phyloP scores from a whole-genome alignment of 495 filamentous ascomycete species.

The Aspergillus steynii region DNA sequence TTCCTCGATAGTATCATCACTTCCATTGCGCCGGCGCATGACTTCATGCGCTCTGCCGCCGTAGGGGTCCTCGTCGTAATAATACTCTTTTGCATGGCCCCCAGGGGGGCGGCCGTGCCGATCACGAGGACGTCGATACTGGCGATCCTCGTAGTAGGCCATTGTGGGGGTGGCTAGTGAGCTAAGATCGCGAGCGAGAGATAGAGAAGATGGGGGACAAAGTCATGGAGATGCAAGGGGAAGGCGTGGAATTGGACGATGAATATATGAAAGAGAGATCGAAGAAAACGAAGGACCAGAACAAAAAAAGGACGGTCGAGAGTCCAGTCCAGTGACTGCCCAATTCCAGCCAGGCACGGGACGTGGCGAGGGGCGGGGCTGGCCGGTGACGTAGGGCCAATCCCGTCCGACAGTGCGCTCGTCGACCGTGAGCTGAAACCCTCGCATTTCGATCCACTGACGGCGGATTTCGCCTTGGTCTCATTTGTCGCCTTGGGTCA shows the following conservation, averaged over 20 bases:
- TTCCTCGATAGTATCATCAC: slow-evolving; percentile 67
- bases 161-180: slow-evolving; percentile 23
- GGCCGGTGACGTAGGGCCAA: slow-evolving; percentile 12
- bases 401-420: too few species aligned
- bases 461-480: too few species aligned
- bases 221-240: slow-evolving; percentile 9
- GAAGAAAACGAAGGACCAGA: slow-evolving; percentile 10
- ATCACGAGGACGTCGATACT: slow-evolving; percentile 32
- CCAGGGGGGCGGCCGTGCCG: slow-evolving; percentile 31
- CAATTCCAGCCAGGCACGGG: slow-evolving; percentile 1
- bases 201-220: slow-evolving; percentile 10
- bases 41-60: slow-evolving; percentile 28
- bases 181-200: slow-evolving; percentile 1
- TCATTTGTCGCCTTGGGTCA: background rate
- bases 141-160: slow-evolving; percentile 45
- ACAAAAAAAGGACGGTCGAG: slow-evolving; percentile 13
- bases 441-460: too few species aligned
- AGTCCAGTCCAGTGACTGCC: background rate
- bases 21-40: slow-evolving; percentile 51
- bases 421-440: too few species aligned
- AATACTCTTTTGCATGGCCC: slow-evolving; percentile 34
- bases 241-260: slow-evolving; percentile 13
- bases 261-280: slow-evolving; percentile 9
- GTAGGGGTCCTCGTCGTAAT: slow-evolving; percentile 24
- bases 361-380: slow-evolving; percentile 16